Percentiles rank a stretch among this genome's conserved stretches.
phyloP scores from a whole-genome alignment of 139 green algal species.

The Haematococcus sp. region DNA sequence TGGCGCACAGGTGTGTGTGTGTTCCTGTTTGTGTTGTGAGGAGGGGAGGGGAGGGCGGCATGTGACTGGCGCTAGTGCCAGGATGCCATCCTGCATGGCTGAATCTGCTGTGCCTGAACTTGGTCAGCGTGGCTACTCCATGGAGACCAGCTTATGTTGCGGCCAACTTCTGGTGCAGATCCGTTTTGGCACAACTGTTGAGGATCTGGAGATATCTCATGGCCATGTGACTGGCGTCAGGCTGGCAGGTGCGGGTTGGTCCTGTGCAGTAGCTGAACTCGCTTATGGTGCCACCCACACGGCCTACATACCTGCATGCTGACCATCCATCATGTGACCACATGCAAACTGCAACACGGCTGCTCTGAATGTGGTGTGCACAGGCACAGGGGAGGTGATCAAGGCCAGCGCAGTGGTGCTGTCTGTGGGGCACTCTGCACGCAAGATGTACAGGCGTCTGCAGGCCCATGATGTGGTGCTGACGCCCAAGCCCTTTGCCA shows the following conservation, averaged over 20 bases:
- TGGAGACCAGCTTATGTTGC: too few species aligned
- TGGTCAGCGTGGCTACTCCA: too few species aligned
- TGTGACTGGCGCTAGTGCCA: too few species aligned
- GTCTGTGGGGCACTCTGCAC: slow-evolving; percentile 63
- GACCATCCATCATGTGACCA: background rate
- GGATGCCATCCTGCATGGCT: too few species aligned
- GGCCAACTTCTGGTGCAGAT: too few species aligned
- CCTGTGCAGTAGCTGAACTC: too few species aligned
- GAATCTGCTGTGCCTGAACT: too few species aligned
- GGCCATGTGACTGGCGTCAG: slow-evolving; percentile 48
- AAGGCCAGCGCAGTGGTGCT: slow-evolving; percentile 54
- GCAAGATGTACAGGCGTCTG: slow-evolving; percentile 61
- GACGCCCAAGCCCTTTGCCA: slow-evolving; percentile 71
- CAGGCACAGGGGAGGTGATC: slow-evolving; percentile 38
- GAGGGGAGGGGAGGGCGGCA: too few species aligned
- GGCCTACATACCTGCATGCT: too few species aligned
- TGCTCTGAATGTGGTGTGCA: background rate
- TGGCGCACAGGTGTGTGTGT: slow-evolving; percentile 3
- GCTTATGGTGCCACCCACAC: too few species aligned
- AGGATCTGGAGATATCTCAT: slow-evolving; percentile 48
- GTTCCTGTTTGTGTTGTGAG: background rate
- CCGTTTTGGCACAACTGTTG: slow-evolving; percentile 58
- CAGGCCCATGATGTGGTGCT: slow-evolving; percentile 51
- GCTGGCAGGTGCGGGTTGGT: slow-evolving; percentile 26
- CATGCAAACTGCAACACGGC: background rate